phyloP scores from a whole-genome alignment of 345 rosid species.

The Bretschneidera sinensis region DNA sequence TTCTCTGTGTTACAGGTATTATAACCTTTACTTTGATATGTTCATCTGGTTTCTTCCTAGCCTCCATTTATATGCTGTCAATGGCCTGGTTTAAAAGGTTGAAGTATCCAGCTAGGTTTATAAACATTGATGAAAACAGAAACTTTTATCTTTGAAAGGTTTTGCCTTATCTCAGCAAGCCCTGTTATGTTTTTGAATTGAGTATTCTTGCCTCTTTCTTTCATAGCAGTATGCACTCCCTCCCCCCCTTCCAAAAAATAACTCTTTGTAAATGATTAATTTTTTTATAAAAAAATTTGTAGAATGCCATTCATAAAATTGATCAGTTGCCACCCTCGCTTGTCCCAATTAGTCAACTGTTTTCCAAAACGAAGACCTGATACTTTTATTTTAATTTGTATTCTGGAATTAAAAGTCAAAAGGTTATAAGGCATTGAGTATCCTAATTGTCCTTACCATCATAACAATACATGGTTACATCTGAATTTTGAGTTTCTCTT shows the following conservation, averaged over 20 bases:
- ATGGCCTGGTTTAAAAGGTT: not conserved
- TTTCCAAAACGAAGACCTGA: not conserved
- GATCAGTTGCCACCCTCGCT: not conserved
- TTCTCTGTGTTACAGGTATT: slow-evolving; percentile 66
- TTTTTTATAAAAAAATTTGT: too few relatives aligned
- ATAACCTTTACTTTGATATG: not conserved
- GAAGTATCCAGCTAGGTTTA: not conserved
- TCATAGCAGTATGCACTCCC: not conserved
- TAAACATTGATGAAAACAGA: not conserved
- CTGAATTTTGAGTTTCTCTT: not conserved
- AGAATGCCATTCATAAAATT: not conserved
- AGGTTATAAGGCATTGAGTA: too few relatives aligned
- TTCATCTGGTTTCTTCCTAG: not conserved
- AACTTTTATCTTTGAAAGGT: not conserved
- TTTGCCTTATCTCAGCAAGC: not conserved
- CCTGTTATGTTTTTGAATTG: not conserved
- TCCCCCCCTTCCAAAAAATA: too few relatives aligned
- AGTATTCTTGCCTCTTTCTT: too few relatives aligned
- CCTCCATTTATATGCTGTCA: not conserved
- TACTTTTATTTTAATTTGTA: not conserved
- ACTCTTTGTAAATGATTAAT: not conserved
- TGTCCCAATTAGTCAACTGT: not conserved
- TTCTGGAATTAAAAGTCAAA: not conserved
- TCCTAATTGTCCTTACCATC: not conserved
- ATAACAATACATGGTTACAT: not conserved